phyloP scores from a whole-genome alignment of 116 monocot species.

The Papilionanthe hybrid region DNA sequence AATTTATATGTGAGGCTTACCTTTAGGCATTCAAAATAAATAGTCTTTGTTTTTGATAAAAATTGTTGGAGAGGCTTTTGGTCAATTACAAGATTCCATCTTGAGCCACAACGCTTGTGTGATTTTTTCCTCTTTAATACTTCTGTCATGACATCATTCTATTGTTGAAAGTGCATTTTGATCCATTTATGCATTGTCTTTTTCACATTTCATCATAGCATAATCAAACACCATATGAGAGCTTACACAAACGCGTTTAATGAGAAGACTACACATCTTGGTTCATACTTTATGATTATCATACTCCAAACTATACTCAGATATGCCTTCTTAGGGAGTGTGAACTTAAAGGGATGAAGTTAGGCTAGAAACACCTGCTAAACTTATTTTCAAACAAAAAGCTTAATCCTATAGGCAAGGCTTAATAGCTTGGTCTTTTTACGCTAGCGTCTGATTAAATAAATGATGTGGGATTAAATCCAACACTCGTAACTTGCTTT shows the following conservation, averaged over 20 bases:
- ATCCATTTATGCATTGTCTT: neutral
- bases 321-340: neutral
- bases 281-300: neutral
- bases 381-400: neutral
- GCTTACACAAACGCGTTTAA: neutral
- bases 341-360: neutral
- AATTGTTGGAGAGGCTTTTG: neutral
- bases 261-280: neutral
- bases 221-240: neutral
- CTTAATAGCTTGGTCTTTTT: neutral
- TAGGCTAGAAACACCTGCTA: neutral
- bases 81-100: neutral
- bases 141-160: neutral
- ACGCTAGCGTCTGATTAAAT: neutral
- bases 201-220: neutral
- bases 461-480: neutral
- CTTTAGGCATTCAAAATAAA: neutral
- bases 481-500: neutral
- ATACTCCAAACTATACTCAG: neutral
- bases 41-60: neutral
- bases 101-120: neutral
- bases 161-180: neutral
- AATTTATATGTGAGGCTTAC: neutral
- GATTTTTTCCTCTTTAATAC: neutral
- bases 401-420: neutral